Evolutionary conservation across 2,329 filamentous ascomycete genomes (phyloP).

Genomic region (Bipolaris gigantea): DNA sequence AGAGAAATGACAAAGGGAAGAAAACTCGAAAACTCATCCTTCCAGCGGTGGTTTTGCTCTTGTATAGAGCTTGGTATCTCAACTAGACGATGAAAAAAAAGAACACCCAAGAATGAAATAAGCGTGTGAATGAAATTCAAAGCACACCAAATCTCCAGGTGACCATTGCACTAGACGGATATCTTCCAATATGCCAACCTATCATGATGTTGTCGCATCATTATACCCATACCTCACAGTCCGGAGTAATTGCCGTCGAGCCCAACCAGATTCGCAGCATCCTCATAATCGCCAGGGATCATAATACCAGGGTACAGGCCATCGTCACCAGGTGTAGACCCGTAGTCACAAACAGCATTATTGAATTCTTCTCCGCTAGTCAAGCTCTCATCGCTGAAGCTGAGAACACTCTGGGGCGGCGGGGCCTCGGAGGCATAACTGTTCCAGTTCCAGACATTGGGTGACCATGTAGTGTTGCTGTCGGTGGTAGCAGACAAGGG

Average conservation of each 20-base stretch:
- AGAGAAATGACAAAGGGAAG: not conserved
- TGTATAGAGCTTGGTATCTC: slow-evolving; percentile 31
- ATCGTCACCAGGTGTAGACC: slow-evolving; percentile 36
- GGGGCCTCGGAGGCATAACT: slow-evolving; percentile 31
- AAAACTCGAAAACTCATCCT: not conserved
- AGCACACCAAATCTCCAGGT: not conserved
- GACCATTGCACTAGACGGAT: not conserved
- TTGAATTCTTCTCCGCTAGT: slow-evolving; percentile 55
- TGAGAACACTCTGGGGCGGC: slow-evolving; percentile 58
- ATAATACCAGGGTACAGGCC: slow-evolving; percentile 41
- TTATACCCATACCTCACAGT: slow-evolving; percentile 17
- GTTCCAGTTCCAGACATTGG: slow-evolving; percentile 41
- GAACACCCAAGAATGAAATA: not conserved
- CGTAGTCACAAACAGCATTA: slow-evolving; percentile 33
- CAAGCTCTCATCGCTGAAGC: slow-evolving; percentile 63
- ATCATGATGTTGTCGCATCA: not conserved
- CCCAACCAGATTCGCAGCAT: slow-evolving; percentile 35
- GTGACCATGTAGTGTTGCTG: slow-evolving; percentile 40
- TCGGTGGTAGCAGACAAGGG: slow-evolving; percentile 36
- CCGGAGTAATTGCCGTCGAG: slow-evolving; percentile 49
- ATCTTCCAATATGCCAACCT: not conserved
- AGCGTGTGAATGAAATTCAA: not conserved
- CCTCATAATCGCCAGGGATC: slow-evolving; percentile 39
- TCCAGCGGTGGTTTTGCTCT: slow-evolving; percentile 12
- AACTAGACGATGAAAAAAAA: not conserved